Percentiles rank a stretch among this genome's conserved stretches.
Conservation (phyloP, 1,139 yeast species). For the Debaryomycetaceae sp. region DNA sequence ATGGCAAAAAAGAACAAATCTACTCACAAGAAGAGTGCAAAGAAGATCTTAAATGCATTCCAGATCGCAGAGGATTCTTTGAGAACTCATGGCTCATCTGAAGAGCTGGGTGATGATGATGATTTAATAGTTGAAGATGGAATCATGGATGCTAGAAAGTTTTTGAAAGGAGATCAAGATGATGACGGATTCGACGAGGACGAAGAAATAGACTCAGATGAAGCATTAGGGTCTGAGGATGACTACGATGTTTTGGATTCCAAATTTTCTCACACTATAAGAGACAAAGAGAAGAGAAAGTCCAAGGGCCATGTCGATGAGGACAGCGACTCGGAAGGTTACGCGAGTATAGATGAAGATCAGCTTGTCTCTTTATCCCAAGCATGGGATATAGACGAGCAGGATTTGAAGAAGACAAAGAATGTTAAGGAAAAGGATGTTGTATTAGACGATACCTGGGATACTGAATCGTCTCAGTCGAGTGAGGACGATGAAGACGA, state of each 20-base stretch:
- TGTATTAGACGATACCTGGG: conserved; percentile 44
- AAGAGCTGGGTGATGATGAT: conserved; percentile 15
- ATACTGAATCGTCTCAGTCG: conserved; percentile 20
- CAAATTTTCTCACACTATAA: conserved; percentile 63
- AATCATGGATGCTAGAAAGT: conserved; percentile 40
- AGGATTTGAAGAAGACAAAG: conserved; percentile 29
- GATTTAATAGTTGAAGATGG: conserved; percentile 33
- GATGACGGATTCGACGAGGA: conserved; percentile 44
- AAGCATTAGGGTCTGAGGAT: conserved; percentile 73
- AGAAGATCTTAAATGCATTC: conserved; percentile 43
- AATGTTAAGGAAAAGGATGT: conserved; percentile 24
- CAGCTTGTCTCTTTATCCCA: conserved; percentile 76
- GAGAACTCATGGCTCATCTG: conserved; percentile 28
- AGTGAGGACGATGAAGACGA: conserved; percentile 26
- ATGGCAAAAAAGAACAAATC: conserved; percentile 24
- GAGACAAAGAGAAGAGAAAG: conserved; percentile 48
- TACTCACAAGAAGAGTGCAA: conserved; percentile 29
- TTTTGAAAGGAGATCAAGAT: conserved; percentile 24
- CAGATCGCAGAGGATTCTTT: conserved; percentile 35
- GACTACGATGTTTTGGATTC: conserved; percentile 67
- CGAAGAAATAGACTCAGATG: conserved; percentile 75
- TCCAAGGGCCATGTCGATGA: conserved; percentile 17
- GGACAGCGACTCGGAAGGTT: conserved; percentile 41
- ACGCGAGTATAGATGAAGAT: conserved; percentile 62
- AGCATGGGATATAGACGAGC: conserved; percentile 84